These are phyloP conservation scores for Maudiozyma pseudohumilis DNA, from an alignment of 805 yeast genomes.

Conservation along the genomic window DNA sequence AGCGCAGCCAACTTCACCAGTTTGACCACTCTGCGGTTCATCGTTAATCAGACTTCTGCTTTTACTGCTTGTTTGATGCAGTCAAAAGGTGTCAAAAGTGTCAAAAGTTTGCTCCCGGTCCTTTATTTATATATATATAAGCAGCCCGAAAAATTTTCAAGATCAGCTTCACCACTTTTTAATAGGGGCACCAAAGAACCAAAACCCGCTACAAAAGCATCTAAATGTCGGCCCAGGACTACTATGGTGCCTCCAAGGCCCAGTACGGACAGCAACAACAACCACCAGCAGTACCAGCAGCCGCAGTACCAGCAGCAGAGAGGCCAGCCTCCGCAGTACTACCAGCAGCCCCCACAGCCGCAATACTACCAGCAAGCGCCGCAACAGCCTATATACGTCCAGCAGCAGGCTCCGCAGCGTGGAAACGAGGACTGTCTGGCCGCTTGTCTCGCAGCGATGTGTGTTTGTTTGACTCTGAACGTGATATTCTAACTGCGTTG, in stretches of 20 bases:
- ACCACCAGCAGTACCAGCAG: slow-evolving; percentile 5
- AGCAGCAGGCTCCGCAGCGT: slow-evolving; percentile 34
- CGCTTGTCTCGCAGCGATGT: slow-evolving; percentile 46
- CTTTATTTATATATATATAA: too few relatives aligned
- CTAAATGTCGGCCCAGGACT: slow-evolving; percentile 23
- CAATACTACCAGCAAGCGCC: slow-evolving; percentile 37
- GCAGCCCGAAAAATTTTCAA: too few relatives aligned
- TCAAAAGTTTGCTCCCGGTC: too few relatives aligned
- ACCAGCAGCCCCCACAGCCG: slow-evolving; percentile 33
- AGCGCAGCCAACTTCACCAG: neutral
- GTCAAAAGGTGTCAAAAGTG: too few relatives aligned
- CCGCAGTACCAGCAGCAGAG: slow-evolving; percentile 30
- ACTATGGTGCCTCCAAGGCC: slow-evolving; percentile 12
- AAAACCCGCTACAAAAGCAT: too few relatives aligned
- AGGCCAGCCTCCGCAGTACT: slow-evolving; percentile 33
- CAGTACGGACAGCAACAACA: slow-evolving; percentile 2
- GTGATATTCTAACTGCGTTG: slow-evolving; percentile 32
- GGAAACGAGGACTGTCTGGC: slow-evolving; percentile 37
- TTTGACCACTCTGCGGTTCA: neutral
- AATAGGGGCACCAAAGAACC: too few relatives aligned
- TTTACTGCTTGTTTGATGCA: neutral
- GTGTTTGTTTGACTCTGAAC: slow-evolving; percentile 48
- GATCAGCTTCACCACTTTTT: too few relatives aligned
- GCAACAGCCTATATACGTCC: slow-evolving; percentile 45
- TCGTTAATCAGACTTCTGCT: neutral